A percentile compares a stretch with the other conserved stretches of the same genome.
Conservation (phyloP, 2,329 filamentous ascomycete species). For the Beauveria scarabaeidicola region DNA sequence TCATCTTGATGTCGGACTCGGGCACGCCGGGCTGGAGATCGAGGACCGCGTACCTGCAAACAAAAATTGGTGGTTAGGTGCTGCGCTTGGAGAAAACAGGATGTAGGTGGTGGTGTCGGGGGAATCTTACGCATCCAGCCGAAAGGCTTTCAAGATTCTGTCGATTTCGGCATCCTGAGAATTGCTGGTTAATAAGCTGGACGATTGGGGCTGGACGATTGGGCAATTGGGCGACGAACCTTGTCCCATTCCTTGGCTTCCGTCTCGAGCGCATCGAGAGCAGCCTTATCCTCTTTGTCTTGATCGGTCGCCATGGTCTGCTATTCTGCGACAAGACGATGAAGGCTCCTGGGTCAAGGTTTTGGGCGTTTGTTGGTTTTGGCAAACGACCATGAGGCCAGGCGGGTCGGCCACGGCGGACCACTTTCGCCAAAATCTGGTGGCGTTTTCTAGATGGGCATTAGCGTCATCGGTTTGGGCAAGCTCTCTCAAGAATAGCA, state of each 20-base stretch:
- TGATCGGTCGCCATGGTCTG: conserved; percentile 29
- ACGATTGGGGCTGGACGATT: too few species aligned
- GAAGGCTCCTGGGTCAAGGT: neutral
- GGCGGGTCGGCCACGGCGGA: neutral
- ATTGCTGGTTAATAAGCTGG: too few species aligned
- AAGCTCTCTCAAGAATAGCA: too few species aligned
- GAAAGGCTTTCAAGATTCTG: conserved; percentile 84
- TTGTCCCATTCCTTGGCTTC: conserved; percentile 90
- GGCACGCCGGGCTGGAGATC: conserved; percentile 92
- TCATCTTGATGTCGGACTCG: conserved; percentile 89
- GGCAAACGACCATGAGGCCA: neutral
- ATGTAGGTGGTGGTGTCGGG: neutral
- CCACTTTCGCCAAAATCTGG: neutral
- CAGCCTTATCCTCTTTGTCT: conserved; percentile 56
- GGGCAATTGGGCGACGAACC: conserved; percentile 34
- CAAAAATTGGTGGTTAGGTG: neutral
- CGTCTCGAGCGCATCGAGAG: conserved; percentile 70
- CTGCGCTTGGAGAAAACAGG: neutral
- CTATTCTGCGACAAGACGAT: conserved; percentile 13
- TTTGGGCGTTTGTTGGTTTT: neutral
- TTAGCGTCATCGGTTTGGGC: too few species aligned
- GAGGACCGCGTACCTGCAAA: conserved; percentile 73
- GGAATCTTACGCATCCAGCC: conserved; percentile 48
- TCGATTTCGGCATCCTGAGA: conserved; percentile 86
- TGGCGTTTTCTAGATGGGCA: neutral